Evolutionary conservation across 139 green algal species (phyloP), one percentile per base, ranked within the genome.

Genomic region (Chara braunii): DNA sequence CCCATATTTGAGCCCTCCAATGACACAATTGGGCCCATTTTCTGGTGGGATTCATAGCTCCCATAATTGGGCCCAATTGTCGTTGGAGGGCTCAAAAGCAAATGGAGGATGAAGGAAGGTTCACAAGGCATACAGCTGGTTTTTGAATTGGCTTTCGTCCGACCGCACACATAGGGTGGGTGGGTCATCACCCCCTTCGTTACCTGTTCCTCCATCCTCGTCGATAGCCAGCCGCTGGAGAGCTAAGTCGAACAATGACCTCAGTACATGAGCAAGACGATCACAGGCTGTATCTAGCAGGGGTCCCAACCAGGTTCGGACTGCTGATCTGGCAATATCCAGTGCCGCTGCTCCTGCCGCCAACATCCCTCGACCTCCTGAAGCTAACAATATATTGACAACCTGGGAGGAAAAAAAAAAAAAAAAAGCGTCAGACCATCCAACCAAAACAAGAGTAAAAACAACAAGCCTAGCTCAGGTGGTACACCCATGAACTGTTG

Each of bases 341-440:
- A 88, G 79, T 0, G 88, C 87, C 12, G 87, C 86, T 8, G 85
- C 87, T 68, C 14, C 77, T 66, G 22, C 50, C 74, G 56, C 78
- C 69, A 51, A 77, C 79, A 50, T 75, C 74, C 43, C 37, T 40
- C 43, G 9, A 22, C 32, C 31, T 66, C 35, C 33, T 77, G 66
- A n/a, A 0, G 87, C 85, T 56, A 95, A 85, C 76, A 95, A 64
- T 36, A 95, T 59, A 70, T 95, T 95, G n/a, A 84, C 87, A 28
- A 95, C 69, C 28, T 84, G 65, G 22, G 32, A 28, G 3, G 2
- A 22, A 56, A 22, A n/a, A 63, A 45, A 43, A 26, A n/a, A n/a
- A n/a, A n/a, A n/a, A n/a, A n/a, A n/a, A n/a, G n/a, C n/a, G n/a
- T n/a, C n/a, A n/a, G n/a, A 12, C n/a, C 12, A 58, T 29, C n/a